A percentile compares a stretch with the other conserved stretches of the same genome.
Evolutionary conservation across 352 stramenopile species (phyloP).

Genomic region (Plasmopara viticola): DNA sequence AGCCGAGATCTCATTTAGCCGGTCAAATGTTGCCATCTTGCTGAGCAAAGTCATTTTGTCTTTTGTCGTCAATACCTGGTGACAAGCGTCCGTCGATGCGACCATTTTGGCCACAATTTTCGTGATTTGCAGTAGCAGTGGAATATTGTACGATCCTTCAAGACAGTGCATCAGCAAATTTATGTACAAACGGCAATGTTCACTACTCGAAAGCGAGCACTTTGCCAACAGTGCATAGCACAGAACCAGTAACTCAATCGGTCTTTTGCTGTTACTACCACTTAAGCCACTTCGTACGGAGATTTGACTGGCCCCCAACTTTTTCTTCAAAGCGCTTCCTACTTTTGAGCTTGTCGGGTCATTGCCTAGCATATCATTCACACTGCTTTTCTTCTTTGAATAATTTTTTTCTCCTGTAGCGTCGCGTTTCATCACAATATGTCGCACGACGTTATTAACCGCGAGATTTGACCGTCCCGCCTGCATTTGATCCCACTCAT

Average conservation of each 20-base stretch:
- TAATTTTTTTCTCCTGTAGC: constrained; percentile 34
- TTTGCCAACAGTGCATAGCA: constrained; percentile 77
- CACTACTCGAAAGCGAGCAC: constrained; percentile 61
- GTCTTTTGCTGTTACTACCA: constrained; percentile 40
- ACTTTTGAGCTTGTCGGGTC: constrained; percentile 18
- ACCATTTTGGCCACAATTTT: constrained; percentile 72
- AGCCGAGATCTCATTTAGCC: constrained; percentile 79
- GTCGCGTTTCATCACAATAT: constrained; percentile 61
- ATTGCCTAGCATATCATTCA: constrained; percentile 19
- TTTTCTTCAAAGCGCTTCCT: constrained; percentile 35
- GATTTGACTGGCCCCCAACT: constrained; percentile 12
- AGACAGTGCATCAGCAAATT: constrained; percentile 82
- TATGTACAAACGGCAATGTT: constrained; percentile 74
- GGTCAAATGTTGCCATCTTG: constrained; percentile 84
- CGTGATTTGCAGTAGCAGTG: constrained; percentile 75
- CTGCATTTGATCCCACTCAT: constrained; percentile 79
- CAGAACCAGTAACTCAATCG: constrained; percentile 75
- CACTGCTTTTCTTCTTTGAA: constrained; percentile 48
- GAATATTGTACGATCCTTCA: constrained; percentile 79
- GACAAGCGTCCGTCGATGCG: constrained; percentile 33
- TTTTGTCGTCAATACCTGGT: constrained; percentile 76
- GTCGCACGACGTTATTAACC: constrained; percentile 75
- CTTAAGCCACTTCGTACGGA: constrained; percentile 18
- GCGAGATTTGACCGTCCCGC: constrained; percentile 63
- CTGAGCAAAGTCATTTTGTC: constrained; percentile 83